Percentiles rank a stretch among this genome's conserved stretches.
Conservation (phyloP, 495 filamentous ascomycete genomes). For the Penicillium lagena region DNA sequence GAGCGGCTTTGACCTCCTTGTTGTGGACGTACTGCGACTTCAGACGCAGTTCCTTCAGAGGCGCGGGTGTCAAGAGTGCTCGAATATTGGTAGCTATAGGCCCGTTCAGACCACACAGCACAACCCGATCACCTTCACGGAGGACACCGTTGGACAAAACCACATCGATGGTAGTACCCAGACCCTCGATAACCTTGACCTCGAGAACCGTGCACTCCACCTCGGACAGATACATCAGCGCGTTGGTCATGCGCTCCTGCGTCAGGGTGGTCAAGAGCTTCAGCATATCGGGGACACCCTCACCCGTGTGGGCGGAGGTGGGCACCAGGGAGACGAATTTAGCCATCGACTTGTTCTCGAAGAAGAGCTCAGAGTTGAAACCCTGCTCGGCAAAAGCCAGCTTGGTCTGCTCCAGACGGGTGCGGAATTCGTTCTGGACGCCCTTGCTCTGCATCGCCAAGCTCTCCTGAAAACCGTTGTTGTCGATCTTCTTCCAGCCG, state of each 20-base stretch:
- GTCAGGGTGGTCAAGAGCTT: constrained; percentile 88
- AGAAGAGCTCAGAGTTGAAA: constrained; percentile 95
- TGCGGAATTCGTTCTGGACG: constrained; percentile 91
- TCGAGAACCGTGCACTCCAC: constrained; percentile 97
- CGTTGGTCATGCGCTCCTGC: constrained; percentile 96
- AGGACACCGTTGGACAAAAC: constrained; percentile 94
- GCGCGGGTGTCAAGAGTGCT: constrained; percentile 91
- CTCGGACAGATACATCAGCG: constrained; percentile 96
- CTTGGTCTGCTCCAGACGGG: constrained; percentile 85
- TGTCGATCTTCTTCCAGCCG: constrained; percentile 94
- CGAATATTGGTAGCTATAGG: constrained; percentile 92
- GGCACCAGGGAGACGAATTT: constrained; percentile 90
- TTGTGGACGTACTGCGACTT: constrained; percentile 97
- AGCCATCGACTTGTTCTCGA: constrained; percentile 96
- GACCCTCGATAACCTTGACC: constrained; percentile 97
- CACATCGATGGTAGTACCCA: constrained; percentile 98
- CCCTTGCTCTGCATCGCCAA: constrained; percentile 85
- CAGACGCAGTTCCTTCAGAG: constrained; percentile 88
- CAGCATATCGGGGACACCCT: constrained; percentile 98
- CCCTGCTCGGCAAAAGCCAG: constrained; percentile 91
- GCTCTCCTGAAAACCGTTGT: constrained; percentile 96
- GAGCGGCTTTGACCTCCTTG: constrained; percentile 96
- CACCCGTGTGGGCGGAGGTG: constrained; percentile 94
- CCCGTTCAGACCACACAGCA: constrained; percentile 91
- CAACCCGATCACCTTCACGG: constrained; percentile 88